These are phyloP conservation scores for Plenodomus lindquistii DNA, from an alignment of 2,329 filamentous ascomycete species.

Conservation along the genomic window DNA sequence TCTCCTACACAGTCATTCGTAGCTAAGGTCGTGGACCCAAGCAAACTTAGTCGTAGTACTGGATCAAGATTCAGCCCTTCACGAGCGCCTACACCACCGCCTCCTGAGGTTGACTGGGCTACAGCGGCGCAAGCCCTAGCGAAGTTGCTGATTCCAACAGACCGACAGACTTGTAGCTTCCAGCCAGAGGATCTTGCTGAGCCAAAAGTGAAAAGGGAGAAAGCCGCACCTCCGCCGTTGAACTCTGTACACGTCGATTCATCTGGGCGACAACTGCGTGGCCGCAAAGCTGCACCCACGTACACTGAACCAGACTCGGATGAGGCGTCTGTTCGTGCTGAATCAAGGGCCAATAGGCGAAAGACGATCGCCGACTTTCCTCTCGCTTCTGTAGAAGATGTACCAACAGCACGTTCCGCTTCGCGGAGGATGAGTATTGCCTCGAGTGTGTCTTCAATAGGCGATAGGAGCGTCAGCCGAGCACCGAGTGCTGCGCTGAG, in stretches of 20 bases:
- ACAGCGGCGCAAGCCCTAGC: conserved; percentile 81
- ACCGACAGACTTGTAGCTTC: conserved; percentile 76
- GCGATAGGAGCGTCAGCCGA: conserved; percentile 37
- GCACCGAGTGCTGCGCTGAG: conserved; percentile 47
- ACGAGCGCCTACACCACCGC: conserved; percentile 64
- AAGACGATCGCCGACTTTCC: conserved; percentile 48
- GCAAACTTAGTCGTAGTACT: conserved; percentile 66
- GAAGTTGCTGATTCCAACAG: conserved; percentile 76
- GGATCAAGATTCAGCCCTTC: conserved; percentile 41
- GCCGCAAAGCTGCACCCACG: conserved; percentile 62
- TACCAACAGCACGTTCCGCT: conserved; percentile 22
- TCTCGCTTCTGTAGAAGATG: conserved; percentile 25
- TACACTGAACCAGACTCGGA: conserved; percentile 56
- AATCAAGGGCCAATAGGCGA: conserved; percentile 35
- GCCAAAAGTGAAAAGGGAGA: conserved; percentile 63
- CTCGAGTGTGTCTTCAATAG: conserved; percentile 48
- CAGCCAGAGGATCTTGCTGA: conserved; percentile 73
- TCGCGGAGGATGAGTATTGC: conserved; percentile 51
- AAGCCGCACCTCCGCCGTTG: conserved; percentile 40
- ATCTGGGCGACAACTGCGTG: conserved; percentile 66
- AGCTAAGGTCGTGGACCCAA: conserved; percentile 73
- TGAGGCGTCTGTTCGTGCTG: conserved; percentile 24
- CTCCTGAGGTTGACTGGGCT: conserved; percentile 83
- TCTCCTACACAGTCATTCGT: conserved; percentile 87
- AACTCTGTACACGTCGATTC: conserved; percentile 49